Percentiles rank a stretch among this genome's conserved stretches.
phyloP scores from a whole-genome alignment of 805 yeast genomes.

The Jamesozyma jinghongensis region DNA sequence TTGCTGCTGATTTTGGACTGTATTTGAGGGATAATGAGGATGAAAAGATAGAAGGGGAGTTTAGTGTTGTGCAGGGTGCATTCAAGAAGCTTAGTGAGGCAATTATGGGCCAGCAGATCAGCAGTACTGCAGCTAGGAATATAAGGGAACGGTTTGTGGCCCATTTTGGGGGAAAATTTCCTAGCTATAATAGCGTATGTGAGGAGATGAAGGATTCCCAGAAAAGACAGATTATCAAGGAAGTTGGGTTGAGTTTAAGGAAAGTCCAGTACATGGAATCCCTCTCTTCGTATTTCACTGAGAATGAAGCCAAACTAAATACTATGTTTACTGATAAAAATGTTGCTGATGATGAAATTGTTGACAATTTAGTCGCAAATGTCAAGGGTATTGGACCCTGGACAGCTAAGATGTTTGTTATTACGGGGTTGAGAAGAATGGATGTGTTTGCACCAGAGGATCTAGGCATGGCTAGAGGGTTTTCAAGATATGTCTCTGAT shows the following conservation, averaged over 20 bases:
- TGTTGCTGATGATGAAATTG: slow-evolving; percentile 37
- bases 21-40: not conserved
- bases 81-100: slow-evolving; percentile 38
- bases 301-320: slow-evolving; percentile 31
- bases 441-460: slow-evolving; percentile 74
- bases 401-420: slow-evolving; percentile 82
- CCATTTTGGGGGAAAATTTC: slow-evolving; percentile 35
- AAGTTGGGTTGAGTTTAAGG: slow-evolving; percentile 58
- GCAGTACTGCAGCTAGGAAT: slow-evolving; percentile 71
- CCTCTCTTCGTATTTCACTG: slow-evolving; percentile 42
- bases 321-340: slow-evolving; percentile 31
- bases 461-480: slow-evolving; percentile 78
- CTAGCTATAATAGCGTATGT: slow-evolving; percentile 44
- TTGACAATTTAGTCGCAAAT: slow-evolving; percentile 37
- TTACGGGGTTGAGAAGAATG: slow-evolving; percentile 56
- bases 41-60: not conserved
- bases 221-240: slow-evolving; percentile 42
- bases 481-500: slow-evolving; percentile 49
- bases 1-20: slow-evolving; percentile 9
- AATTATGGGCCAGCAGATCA: slow-evolving; percentile 64
- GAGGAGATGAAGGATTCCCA: slow-evolving; percentile 17
- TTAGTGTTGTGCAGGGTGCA: slow-evolving; percentile 24
- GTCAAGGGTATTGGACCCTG: slow-evolving; percentile 74
- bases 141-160: slow-evolving; percentile 42
- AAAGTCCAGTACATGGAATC: slow-evolving; percentile 57